Evolutionary conservation across 2,329 filamentous ascomycete genomes (phyloP).

Genomic region (Alternaria infectoria): DNA sequence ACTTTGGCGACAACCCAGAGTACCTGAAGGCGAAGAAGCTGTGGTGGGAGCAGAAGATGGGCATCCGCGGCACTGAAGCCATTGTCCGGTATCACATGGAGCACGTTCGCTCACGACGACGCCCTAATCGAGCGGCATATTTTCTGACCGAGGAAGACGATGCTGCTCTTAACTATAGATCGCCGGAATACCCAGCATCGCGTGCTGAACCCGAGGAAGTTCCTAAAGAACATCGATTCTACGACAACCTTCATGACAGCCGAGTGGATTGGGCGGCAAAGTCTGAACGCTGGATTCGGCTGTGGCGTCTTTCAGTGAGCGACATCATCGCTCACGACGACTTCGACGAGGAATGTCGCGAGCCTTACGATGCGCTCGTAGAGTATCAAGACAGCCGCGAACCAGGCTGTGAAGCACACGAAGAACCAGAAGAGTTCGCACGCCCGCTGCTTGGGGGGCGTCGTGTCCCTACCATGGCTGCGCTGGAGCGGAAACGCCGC

Average conservation of each 20-base stretch:
- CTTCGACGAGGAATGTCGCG: not conserved
- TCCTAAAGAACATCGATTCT: not conserved
- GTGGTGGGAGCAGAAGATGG: not conserved
- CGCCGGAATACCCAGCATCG: not conserved
- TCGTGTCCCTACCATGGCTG: not conserved
- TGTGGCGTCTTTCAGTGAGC: not conserved
- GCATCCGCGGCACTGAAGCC: not conserved
- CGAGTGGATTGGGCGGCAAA: not conserved
- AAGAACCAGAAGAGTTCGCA: not conserved
- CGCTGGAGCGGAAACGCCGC: not conserved
- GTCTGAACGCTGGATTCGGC: not conserved
- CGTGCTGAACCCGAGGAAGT: not conserved
- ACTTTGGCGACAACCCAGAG: not conserved
- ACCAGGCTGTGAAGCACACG: not conserved
- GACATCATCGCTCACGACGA: not conserved
- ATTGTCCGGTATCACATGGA: not conserved
- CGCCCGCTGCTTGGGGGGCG: not conserved
- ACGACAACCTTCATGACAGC: not conserved
- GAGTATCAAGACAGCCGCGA: not conserved
- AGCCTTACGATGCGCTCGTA: not conserved
- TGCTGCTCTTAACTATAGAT: not conserved
- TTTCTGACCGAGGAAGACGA: not conserved
- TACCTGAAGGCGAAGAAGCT: not conserved
- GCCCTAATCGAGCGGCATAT: not conserved
- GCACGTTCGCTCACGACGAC: not conserved